phyloP scores from a whole-genome alignment of 768 basidiomycete genomes.

The Sporobolomyces pararoseus region DNA sequence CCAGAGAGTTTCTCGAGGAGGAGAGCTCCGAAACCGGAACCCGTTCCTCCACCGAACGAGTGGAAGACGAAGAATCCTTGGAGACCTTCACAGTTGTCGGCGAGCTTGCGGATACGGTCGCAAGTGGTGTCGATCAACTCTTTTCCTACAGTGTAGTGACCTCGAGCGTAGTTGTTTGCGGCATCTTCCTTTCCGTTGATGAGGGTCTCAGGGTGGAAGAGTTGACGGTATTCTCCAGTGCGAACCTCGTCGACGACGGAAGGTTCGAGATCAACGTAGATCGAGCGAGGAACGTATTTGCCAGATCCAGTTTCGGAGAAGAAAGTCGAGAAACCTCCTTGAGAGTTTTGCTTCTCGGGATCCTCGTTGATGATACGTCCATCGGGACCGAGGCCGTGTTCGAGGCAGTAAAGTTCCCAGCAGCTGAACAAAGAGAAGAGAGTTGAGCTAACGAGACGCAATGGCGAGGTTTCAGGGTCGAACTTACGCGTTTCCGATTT shows the following conservation, averaged over 20 bases:
- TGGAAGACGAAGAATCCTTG: slow-evolving; percentile 99
- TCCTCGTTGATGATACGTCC: slow-evolving; percentile 43
- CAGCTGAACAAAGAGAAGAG: slow-evolving; percentile 12
- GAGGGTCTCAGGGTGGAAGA: slow-evolving; percentile 99
- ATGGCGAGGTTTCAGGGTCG: neutral
- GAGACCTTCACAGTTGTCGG: slow-evolving; percentile 95
- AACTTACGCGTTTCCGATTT: slow-evolving; percentile 79
- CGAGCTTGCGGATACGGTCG: slow-evolving; percentile 93
- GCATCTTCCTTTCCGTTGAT: slow-evolving; percentile 99
- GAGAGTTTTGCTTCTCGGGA: slow-evolving; percentile 39
- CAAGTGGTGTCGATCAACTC: slow-evolving; percentile 94
- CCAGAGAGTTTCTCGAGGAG: slow-evolving; percentile 93
- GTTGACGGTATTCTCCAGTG: slow-evolving; percentile 87
- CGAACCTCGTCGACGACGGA: slow-evolving; percentile 57
- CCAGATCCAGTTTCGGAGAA: slow-evolving; percentile 91
- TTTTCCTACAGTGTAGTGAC: slow-evolving; percentile 66
- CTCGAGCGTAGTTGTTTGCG: slow-evolving; percentile 84
- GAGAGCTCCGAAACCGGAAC: slow-evolving; percentile 97
- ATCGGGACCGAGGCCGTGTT: slow-evolving; percentile 69
- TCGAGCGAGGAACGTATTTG: slow-evolving; percentile 74
- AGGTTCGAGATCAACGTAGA: slow-evolving; percentile 77
- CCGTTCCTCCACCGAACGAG: slow-evolving; percentile 99
- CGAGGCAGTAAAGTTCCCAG: slow-evolving; percentile 95
- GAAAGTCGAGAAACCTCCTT: slow-evolving; percentile 97
- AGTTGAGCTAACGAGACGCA: neutral